A percentile compares a stretch with the other conserved stretches of the same genome.
These are phyloP conservation scores for Vaccinium darrowii DNA, from an alignment of 148 eudicot species.

Conservation along the genomic window DNA sequence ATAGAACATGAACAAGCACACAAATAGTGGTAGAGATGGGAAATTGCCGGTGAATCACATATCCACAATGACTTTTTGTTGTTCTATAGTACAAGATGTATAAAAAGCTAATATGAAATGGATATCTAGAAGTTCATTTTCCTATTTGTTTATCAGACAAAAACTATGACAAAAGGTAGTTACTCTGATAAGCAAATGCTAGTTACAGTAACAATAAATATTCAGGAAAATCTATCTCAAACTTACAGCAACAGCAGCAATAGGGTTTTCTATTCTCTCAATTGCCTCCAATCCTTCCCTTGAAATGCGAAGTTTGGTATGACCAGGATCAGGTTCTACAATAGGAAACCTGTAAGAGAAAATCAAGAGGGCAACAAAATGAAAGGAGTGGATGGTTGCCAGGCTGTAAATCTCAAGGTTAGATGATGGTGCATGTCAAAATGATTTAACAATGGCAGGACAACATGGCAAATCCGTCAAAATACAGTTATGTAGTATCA, in stretches of 20 bases:
- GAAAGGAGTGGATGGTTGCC: not conserved
- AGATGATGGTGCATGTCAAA: not conserved
- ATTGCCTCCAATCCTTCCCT: conserved; percentile 92
- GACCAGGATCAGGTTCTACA: conserved; percentile 96
- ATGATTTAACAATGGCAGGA: not conserved
- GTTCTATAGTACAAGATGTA: not conserved
- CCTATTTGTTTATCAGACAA: not conserved
- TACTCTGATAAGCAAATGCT: not conserved
- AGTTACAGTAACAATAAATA: not conserved
- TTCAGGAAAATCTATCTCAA: conserved; percentile 8
- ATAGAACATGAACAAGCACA: not conserved
- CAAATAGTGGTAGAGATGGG: conserved; percentile 1
- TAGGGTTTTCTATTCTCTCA: conserved; percentile 67
- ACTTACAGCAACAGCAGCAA: conserved; percentile 97
- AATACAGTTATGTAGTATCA: not conserved
- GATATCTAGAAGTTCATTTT: not conserved
- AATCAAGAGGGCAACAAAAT: conserved; percentile 7
- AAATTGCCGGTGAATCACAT: not conserved
- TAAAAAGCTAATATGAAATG: not conserved
- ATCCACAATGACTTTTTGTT: not conserved
- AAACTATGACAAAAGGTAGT: not conserved
- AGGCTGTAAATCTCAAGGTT: not conserved
- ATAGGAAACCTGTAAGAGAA: conserved; percentile 73
- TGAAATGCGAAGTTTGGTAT: conserved; percentile 86
- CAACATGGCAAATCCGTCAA: not conserved